Evolutionary conservation across 352 stramenopile genomes (phyloP), one percentile per base, ranked within the genome.

Genomic region (Pythium dissotocum): DNA sequence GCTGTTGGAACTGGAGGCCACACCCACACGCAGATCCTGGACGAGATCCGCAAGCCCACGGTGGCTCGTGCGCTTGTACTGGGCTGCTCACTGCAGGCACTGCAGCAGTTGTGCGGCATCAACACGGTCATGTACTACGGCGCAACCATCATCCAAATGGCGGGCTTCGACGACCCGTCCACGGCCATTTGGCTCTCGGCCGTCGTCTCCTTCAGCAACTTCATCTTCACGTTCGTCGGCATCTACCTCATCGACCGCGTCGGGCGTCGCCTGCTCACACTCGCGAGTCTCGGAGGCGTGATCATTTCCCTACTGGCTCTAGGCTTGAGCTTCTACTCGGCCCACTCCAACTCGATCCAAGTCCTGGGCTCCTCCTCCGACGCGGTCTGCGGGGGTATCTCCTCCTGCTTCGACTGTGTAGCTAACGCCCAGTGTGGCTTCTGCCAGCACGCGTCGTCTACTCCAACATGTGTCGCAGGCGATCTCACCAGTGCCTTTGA

Each of bases 51-150:
- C 1, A 72, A 73, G 2, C 70, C 74, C 1, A 72, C 73, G 1
- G 74, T 93, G 0, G 65, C 70, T 10, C 77, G 78, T 1, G 79
- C 82, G 2, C 71, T 90, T 7, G 63, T 83, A 4, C 56, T 93
- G 10, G 86, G 86, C 33, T 94, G 86, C 38, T 73, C 79, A 12
- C 63, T 91, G 14, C 79, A 90, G 65, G 78, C 75, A 24, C 70
- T 90, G 28, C 80, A 89, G 60, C 87, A 94, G 60, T 71, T 94
- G 62, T 93, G 82, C 36, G 85, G 87, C n/a, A 94, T 95, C 72
- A 95, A 95, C 65, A 95, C 85, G 0, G 86, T 93, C 65, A 95
- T 96, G 87, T 96, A 94, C 65, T 95, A 93, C 60, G 85, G 86
- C 30, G 86, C 83, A 18, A 90, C 77, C 1, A 92, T 96, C 58